Evolutionary conservation across 208 protist species (phyloP).

Genomic region (Zelonia costaricensis): DNA sequence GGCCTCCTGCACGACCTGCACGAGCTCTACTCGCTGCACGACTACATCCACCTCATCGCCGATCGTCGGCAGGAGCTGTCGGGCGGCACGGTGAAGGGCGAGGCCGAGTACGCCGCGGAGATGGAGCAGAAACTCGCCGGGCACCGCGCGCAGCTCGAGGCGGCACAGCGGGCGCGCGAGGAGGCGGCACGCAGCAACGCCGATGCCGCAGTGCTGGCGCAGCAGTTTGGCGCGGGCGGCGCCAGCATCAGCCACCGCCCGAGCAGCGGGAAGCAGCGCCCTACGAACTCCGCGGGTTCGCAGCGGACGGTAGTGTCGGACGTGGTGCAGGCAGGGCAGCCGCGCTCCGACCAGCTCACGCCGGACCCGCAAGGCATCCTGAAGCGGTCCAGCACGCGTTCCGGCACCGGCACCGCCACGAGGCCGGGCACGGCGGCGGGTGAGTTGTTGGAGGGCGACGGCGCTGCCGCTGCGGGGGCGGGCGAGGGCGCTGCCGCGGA

Average conservation of each 20-base stretch:
- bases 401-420: too few species aligned
- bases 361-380: too few species aligned
- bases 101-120: constrained; percentile 58
- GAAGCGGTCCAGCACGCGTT: too few species aligned
- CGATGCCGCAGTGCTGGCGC: constrained; percentile 53
- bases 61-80: constrained; percentile 29
- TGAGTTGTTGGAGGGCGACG: too few species aligned
- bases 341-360: too few species aligned
- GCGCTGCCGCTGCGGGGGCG: too few species aligned
- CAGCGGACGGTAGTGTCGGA: background rate
- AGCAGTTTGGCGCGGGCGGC: constrained; percentile 26
- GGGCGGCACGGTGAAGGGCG: constrained; percentile 23
- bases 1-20: constrained; percentile 61
- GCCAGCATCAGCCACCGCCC: background rate
- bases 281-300: background rate
- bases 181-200: constrained; percentile 59
- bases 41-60: constrained; percentile 72
- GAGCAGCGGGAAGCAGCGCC: background rate
- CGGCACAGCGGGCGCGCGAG: constrained; percentile 24
- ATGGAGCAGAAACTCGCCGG: constrained; percentile 39
- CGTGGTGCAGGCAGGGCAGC: background rate
- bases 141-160: constrained; percentile 45
- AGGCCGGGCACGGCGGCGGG: too few species aligned
- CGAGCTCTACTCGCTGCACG: constrained; percentile 61
- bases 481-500: too few species aligned